Evolutionary conservation across 2,329 filamentous ascomycete species (phyloP).

Genomic region (Chrysosporium keratinophilum): DNA sequence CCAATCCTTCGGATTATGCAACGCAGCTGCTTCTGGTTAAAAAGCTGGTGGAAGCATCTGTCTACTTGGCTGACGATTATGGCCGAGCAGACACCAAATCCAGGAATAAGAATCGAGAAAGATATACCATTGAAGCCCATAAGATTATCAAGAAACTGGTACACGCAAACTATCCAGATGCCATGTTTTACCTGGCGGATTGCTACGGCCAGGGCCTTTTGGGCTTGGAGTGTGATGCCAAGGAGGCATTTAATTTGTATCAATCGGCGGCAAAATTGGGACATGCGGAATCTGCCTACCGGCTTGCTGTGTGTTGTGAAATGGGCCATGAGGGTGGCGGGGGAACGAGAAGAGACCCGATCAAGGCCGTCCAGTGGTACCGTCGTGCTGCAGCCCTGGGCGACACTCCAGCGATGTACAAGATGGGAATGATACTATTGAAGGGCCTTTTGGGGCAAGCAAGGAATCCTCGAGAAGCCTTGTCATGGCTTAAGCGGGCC

Average conservation of each 20-base stretch:
- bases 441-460: slow-evolving; percentile 88
- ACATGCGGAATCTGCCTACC: slow-evolving; percentile 78
- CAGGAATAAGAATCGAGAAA: slow-evolving; percentile 59
- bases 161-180: slow-evolving; percentile 61
- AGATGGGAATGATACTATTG: slow-evolving; percentile 89
- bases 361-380: slow-evolving; percentile 98
- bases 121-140: slow-evolving; percentile 73
- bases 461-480: slow-evolving; percentile 70
- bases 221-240: slow-evolving; percentile 69
- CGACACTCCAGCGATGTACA: slow-evolving; percentile 93
- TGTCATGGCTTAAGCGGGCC: slow-evolving; percentile 86
- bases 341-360: slow-evolving; percentile 77
- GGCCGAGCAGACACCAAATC: slow-evolving; percentile 58
- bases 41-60: slow-evolving; percentile 74
- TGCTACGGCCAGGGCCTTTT: slow-evolving; percentile 73
- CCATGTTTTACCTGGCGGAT: slow-evolving; percentile 90
- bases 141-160: slow-evolving; percentile 87
- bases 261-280: slow-evolving; percentile 86
- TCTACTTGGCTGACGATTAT: slow-evolving; percentile 66
- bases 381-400: slow-evolving; percentile 82
- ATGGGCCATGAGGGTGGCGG: slow-evolving; percentile 91
- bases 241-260: slow-evolving; percentile 87
- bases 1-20: slow-evolving; percentile 60
- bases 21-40: slow-evolving; percentile 66
- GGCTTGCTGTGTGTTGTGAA: slow-evolving; percentile 94